phyloP scores from a whole-genome alignment of 2,329 filamentous ascomycete species.

The Hypoxylon sp. region DNA sequence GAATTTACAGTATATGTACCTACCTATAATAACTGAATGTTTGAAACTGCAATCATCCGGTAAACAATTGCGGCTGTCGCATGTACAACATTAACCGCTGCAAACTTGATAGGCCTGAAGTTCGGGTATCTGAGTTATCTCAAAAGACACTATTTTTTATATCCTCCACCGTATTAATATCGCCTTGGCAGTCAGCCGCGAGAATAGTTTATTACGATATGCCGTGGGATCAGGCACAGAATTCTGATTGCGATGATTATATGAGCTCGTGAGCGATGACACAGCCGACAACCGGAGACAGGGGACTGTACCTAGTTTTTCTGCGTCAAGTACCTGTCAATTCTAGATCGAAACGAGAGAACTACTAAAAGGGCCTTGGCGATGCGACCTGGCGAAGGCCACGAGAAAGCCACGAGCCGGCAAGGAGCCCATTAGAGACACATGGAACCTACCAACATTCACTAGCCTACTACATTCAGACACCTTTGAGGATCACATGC shows the following conservation, averaged over 20 bases:
- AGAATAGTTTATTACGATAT: conserved; percentile 5
- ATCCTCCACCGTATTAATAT: conserved; percentile 5
- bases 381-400: neutral
- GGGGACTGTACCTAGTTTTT: neutral
- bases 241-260: neutral
- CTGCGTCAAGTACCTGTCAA: neutral
- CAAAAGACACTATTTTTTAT: neutral
- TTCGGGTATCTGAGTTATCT: neutral
- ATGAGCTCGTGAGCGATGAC: neutral
- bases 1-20: neutral
- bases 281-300: neutral
- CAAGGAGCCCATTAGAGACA: conserved; percentile 2
- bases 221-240: conserved; percentile 1
- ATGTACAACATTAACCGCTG: conserved; percentile 8
- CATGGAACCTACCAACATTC: conserved; percentile 1
- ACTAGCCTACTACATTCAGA: neutral
- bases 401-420: conserved; percentile 9
- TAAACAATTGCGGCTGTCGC: conserved; percentile 1
- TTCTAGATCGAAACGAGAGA: conserved; percentile 4
- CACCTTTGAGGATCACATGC: neutral
- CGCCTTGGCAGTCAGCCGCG: neutral
- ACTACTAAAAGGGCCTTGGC: conserved; percentile 5
- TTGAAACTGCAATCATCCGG: conserved; percentile 10
- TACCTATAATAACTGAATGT: conserved; percentile 6
- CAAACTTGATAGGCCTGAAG: neutral